phyloP scores from a whole-genome alignment of 2,329 filamentous ascomycete species.

The Microsporum canis region DNA sequence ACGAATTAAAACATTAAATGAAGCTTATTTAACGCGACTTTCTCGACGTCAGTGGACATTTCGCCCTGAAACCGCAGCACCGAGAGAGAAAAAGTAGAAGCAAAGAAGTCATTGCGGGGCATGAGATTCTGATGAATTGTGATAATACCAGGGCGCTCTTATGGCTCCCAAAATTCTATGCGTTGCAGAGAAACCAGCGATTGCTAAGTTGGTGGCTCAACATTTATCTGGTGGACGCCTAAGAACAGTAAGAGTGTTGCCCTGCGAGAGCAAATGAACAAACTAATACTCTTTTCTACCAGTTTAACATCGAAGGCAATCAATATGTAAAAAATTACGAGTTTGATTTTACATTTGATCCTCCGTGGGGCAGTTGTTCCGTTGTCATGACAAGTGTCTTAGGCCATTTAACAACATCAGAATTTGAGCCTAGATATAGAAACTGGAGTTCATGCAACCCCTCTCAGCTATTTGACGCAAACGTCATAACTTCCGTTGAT shows the following conservation, averaged over 20 bases:
- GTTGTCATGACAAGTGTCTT: slow-evolving; percentile 92
- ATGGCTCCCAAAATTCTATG: slow-evolving; percentile 53
- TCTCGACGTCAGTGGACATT: neutral
- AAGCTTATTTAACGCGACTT: neutral
- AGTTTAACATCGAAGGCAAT: slow-evolving; percentile 42
- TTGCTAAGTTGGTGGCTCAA: slow-evolving; percentile 83
- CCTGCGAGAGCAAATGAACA: neutral
- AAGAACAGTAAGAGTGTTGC: slow-evolving; percentile 49
- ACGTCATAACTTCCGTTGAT: slow-evolving; percentile 53
- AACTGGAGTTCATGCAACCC: slow-evolving; percentile 76
- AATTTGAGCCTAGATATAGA: slow-evolving; percentile 63
- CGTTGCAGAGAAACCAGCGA: slow-evolving; percentile 82
- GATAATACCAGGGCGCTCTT: neutral
- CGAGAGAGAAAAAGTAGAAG: neutral
- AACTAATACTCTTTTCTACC: neutral
- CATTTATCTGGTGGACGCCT: slow-evolving; percentile 71
- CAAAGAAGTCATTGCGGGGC: neutral
- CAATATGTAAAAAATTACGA: slow-evolving; percentile 88
- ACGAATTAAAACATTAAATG: neutral
- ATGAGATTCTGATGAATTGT: neutral
- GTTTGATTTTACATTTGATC: slow-evolving; percentile 79
- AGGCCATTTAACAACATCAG: slow-evolving; percentile 72
- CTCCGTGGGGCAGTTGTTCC: slow-evolving; percentile 64
- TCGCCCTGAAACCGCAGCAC: neutral
- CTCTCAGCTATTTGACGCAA: slow-evolving; percentile 66